Evolutionary conservation across 2,329 filamentous ascomycete species (phyloP).

Genomic region (Akanthomyces uredinophilus): DNA sequence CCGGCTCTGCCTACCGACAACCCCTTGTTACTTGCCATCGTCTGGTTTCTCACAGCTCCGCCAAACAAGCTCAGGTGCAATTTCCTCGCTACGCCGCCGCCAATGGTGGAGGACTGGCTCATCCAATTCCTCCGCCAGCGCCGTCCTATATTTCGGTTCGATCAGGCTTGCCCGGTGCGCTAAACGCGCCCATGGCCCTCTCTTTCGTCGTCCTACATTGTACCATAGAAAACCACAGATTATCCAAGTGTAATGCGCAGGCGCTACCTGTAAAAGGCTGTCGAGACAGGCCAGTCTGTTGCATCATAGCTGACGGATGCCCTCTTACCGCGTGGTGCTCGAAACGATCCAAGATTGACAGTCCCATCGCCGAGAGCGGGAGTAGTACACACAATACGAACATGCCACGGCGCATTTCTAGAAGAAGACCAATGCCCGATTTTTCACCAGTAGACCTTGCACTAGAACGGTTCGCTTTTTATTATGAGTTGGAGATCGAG

Average conservation of each 20-base stretch:
- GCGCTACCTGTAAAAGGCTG: background rate
- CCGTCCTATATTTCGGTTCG: too few species aligned
- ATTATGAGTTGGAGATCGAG: too few species aligned
- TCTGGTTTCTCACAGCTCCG: conserved; percentile 6
- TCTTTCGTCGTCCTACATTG: background rate
- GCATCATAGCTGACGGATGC: background rate
- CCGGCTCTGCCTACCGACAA: background rate
- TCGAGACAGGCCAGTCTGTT: background rate
- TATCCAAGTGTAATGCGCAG: background rate
- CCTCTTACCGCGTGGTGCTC: background rate
- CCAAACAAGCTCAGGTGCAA: conserved; percentile 10
- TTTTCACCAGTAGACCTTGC: too few species aligned
- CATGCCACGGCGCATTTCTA: background rate
- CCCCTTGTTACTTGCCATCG: background rate
- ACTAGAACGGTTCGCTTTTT: too few species aligned
- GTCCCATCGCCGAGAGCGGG: background rate
- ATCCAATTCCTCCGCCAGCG: background rate
- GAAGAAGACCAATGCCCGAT: too few species aligned
- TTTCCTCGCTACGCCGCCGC: background rate
- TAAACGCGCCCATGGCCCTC: background rate
- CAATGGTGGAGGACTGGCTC: background rate
- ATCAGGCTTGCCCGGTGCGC: background rate
- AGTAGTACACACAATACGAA: background rate
- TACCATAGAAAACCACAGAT: background rate
- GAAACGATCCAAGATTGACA: background rate